Percentiles rank a stretch among this genome's conserved stretches.
Evolutionary conservation across 306 rosid genomes (phyloP).

Genomic region (Datisca glomerata): DNA sequence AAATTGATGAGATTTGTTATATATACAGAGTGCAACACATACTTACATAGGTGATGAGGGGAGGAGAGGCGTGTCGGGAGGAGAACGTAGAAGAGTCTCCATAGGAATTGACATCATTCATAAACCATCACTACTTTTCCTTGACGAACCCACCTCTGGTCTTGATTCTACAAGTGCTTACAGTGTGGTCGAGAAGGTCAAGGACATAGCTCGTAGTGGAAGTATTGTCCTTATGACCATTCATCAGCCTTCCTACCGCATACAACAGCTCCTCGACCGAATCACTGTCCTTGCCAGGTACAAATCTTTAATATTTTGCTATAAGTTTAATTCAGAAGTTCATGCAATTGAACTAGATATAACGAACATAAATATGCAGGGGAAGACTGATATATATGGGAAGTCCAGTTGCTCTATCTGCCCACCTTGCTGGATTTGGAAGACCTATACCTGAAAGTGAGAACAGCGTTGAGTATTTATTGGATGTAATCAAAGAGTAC

Average conservation of each 20-base stretch:
- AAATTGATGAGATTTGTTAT: constrained; percentile 2
- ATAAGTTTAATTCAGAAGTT: too few species aligned
- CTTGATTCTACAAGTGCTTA: constrained; percentile 84
- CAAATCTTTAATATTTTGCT: too few species aligned
- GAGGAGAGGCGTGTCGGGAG: constrained; percentile 80
- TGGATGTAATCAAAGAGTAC: constrained; percentile 76
- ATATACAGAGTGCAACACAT: constrained; percentile 53
- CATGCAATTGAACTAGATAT: not conserved
- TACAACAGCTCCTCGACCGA: constrained; percentile 70
- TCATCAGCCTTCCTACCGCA: constrained; percentile 82
- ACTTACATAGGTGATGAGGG: constrained; percentile 82
- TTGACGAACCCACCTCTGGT: constrained; percentile 92
- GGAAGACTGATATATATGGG: constrained; percentile 73
- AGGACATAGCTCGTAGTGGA: constrained; percentile 79
- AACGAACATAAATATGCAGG: constrained; percentile 23
- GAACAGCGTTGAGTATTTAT: constrained; percentile 57
- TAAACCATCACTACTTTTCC: constrained; percentile 64
- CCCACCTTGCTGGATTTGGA: constrained; percentile 62
- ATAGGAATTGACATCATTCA: constrained; percentile 82
- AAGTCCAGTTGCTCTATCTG: constrained; percentile 39
- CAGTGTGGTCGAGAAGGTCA: constrained; percentile 79
- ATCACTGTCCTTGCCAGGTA: constrained; percentile 82
- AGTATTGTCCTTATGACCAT: constrained; percentile 84
- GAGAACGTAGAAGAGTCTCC: constrained; percentile 77
- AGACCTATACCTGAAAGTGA: constrained; percentile 81